Percentiles rank a stretch among this genome's conserved stretches.
These are phyloP conservation scores for Cicer cuneatum DNA, from an alignment of 306 rosid genomes.

Conservation along the genomic window DNA sequence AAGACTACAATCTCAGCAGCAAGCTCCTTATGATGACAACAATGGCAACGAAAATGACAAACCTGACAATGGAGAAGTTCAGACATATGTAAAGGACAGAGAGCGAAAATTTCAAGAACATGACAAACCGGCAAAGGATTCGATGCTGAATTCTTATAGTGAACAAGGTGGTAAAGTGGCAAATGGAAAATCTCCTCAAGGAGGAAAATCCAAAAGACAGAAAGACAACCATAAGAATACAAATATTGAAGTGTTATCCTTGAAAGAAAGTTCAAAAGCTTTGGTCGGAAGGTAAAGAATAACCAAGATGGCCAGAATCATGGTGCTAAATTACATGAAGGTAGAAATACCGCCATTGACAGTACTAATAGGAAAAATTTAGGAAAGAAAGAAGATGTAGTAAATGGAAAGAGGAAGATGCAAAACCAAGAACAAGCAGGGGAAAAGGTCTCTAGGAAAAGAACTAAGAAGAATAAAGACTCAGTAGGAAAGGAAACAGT, in stretches of 20 bases:
- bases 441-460: conserved; percentile 49
- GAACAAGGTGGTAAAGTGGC: conserved; percentile 40
- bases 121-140: conserved; percentile 43
- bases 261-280: conserved; percentile 40
- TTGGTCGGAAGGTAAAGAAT: conserved; percentile 43
- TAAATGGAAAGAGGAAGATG: conserved; percentile 62
- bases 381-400: conserved; percentile 40
- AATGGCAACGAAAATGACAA: conserved; percentile 36
- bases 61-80: conserved; percentile 37
- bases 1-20: conserved; percentile 62
- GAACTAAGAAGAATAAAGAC: conserved; percentile 70
- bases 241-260: conserved; percentile 28
- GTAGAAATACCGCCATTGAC: conserved; percentile 40
- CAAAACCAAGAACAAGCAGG: conserved; percentile 51
- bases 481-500: conserved; percentile 65
- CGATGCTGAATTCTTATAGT: conserved; percentile 39
- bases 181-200: conserved; percentile 49
- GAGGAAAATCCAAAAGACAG: conserved; percentile 55
- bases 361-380: conserved; percentile 19
- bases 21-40: conserved; percentile 37
- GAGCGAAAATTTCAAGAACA: conserved; percentile 62
- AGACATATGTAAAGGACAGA: conserved; percentile 41
- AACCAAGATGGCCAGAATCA: conserved; percentile 48
- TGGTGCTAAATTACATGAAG: conserved; percentile 32
- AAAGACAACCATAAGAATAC: conserved; percentile 51